These are phyloP conservation scores for Penicillium vulpinum DNA, from an alignment of 2,329 filamentous ascomycete species.

Conservation along the genomic window DNA sequence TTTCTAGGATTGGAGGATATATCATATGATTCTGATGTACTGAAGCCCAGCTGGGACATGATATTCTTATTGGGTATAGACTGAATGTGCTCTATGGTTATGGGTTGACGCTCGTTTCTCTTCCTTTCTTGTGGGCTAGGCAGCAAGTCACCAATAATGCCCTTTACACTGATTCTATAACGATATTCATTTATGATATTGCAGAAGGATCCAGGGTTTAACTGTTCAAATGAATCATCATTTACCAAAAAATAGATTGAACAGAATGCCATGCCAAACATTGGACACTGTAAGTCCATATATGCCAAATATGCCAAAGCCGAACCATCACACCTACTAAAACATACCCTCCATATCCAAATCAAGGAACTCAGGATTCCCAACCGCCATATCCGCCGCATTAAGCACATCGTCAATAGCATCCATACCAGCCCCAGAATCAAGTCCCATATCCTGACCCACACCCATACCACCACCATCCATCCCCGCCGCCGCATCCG, in stretches of 20 bases:
- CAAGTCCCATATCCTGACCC: slow-evolving; percentile 30
- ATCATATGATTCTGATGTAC: not conserved
- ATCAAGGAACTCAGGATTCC: slow-evolving; percentile 47
- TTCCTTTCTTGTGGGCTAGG: not conserved
- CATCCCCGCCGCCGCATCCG: slow-evolving; percentile 36
- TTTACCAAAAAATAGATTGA: not conserved
- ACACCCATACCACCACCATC: slow-evolving; percentile 24
- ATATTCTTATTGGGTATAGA: not conserved
- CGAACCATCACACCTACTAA: slow-evolving; percentile 14
- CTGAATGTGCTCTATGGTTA: not conserved
- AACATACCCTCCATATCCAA: slow-evolving; percentile 50
- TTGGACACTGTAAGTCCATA: not conserved
- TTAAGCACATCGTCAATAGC: slow-evolving; percentile 48
- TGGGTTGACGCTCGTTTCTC: not conserved
- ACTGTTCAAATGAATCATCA: not conserved
- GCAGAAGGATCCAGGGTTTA: not conserved
- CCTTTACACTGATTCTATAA: not conserved
- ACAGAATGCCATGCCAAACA: not conserved
- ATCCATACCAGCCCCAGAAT: slow-evolving; percentile 32
- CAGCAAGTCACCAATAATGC: not conserved
- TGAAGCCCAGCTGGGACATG: not conserved
- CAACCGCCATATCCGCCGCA: slow-evolving; percentile 45
- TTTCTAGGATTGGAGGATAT: not conserved
- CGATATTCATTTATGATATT: not conserved
- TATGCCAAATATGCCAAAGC: not conserved